These are phyloP conservation scores for Sugiyamaella smithiae DNA, from an alignment of 805 yeast species.

Conservation along the genomic window DNA sequence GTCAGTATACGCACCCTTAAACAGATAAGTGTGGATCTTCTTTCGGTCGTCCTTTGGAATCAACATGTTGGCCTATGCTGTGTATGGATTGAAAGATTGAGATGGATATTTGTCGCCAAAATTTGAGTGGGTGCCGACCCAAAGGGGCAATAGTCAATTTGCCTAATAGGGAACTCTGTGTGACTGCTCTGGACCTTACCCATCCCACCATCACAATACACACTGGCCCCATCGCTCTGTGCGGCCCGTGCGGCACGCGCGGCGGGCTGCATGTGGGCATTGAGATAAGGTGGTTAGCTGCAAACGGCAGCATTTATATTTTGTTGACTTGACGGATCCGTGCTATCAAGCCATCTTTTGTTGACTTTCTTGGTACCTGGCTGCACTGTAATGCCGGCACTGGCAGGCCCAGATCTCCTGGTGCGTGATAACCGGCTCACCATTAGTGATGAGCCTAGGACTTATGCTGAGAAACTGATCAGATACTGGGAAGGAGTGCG, in stretches of 20 bases:
- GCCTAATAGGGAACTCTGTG: slow-evolving; percentile 1
- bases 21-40: slow-evolving; percentile 98
- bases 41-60: slow-evolving; percentile 99
- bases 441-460: neutral
- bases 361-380: neutral
- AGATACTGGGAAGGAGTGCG: neutral
- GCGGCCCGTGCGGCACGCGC: neutral
- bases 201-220: neutral
- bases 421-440: neutral
- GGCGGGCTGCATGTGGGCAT: neutral
- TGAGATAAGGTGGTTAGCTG: neutral
- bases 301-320: too few species aligned
- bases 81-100: slow-evolving; percentile 4
- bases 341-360: neutral
- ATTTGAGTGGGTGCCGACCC: neutral
- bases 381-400: slow-evolving; percentile 6
- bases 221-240: neutral
- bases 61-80: slow-evolving; percentile 63
- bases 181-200: slow-evolving; percentile 12
- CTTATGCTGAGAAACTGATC: neutral
- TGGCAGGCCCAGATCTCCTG: slow-evolving; percentile 9
- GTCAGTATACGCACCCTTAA: slow-evolving; percentile 54
- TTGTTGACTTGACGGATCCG: too few species aligned
- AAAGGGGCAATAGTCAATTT: neutral
- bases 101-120: slow-evolving; percentile 1